A percentile compares a stretch with the other conserved stretches of the same genome.
Conservation (phyloP, 2,329 filamentous ascomycete species). For the Dothistroma septosporum region DNA sequence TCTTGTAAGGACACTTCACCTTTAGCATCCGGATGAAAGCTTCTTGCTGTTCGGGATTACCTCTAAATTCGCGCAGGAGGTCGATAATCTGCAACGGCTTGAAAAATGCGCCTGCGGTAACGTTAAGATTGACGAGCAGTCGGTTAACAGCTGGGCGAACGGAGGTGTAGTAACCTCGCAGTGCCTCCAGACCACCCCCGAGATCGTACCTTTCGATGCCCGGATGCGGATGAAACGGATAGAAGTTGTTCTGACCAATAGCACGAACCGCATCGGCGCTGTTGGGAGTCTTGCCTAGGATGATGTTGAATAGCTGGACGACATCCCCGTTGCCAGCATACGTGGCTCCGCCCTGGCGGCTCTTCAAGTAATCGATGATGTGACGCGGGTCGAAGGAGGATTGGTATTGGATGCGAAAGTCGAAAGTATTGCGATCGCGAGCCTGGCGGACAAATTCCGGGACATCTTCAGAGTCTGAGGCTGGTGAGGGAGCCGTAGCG, state of each 20-base stretch:
- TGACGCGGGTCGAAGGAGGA: slow-evolving; percentile 38
- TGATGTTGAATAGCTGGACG: slow-evolving; percentile 56
- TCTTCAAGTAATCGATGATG: slow-evolving; percentile 44
- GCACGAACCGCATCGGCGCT: slow-evolving; percentile 40
- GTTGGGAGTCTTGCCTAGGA: slow-evolving; percentile 50
- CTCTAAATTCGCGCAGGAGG: slow-evolving; percentile 36
- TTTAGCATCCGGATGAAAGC: slow-evolving; percentile 30
- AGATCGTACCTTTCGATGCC: slow-evolving; percentile 40
- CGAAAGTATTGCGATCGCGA: slow-evolving; percentile 34
- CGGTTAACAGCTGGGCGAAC: slow-evolving; percentile 56
- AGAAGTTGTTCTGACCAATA: slow-evolving; percentile 54
- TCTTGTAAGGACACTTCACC: slow-evolving; percentile 26
- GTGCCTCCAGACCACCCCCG: slow-evolving; percentile 51
- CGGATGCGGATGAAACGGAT: slow-evolving; percentile 37
- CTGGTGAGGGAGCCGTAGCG: background rate
- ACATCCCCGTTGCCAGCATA: slow-evolving; percentile 48
- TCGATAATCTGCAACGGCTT: slow-evolving; percentile 34
- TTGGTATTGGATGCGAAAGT: slow-evolving; percentile 35
- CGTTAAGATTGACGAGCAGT: slow-evolving; percentile 60
- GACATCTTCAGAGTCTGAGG: slow-evolving; percentile 1
- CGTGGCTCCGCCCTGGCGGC: slow-evolving; percentile 31
- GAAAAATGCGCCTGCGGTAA: slow-evolving; percentile 58
- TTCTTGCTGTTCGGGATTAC: slow-evolving; percentile 21
- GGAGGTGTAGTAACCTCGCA: slow-evolving; percentile 60
- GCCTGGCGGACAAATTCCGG: slow-evolving; percentile 26